Evolutionary conservation across 305 asterid genomes (phyloP), one percentile per base, ranked within the genome.

Genomic region (Plantago lanceolata): DNA sequence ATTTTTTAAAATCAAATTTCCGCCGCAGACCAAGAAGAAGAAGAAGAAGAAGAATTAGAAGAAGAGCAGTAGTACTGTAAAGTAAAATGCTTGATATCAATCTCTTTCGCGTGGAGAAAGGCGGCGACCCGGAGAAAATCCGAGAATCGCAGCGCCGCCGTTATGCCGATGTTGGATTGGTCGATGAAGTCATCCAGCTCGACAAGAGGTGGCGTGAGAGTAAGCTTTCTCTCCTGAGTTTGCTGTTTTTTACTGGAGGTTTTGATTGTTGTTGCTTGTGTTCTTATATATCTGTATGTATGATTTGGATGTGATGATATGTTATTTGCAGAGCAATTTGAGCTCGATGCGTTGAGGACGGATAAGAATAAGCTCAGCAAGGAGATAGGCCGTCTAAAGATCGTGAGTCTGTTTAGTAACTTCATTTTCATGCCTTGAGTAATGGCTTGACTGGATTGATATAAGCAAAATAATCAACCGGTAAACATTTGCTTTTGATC

Each of bases 131-230:
- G 2, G 94, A 87, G 73, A 77, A 80, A 58, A 79, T 87, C 4
- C 74, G 95, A 68, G 97, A 89, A 71, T 93, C 96, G 14, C 96
- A 83, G 63, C 86, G 95, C 16, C 96, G 96, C 37, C 96, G 96
- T 51, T 90, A 69, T 65, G 83, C 84, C 18, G 66, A 81, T 21
- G 86, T 77, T 8, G 68, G 45, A 56, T 74, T 87, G 19, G 95
- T 93, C 14, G 95, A 93, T 69, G 84, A 84, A 78, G 87, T 91
- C 71, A 88, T 86, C 62, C 69, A 65, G 35, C 95, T 88, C 8
- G 95, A 91, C 78, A 73, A 58, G 76, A 71, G 64, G 69, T 91
- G 96, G 96, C 79, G 96, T 43, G 82, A 84, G 57, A 79, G 97
- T 90, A 77, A 77, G 44, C 11, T 12, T 11, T 40, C 11, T 40